Evolutionary conservation across 2,329 filamentous ascomycete species (phyloP), one percentile per base, ranked within the genome.

Genomic region (Drechslerella dactyloides): DNA sequence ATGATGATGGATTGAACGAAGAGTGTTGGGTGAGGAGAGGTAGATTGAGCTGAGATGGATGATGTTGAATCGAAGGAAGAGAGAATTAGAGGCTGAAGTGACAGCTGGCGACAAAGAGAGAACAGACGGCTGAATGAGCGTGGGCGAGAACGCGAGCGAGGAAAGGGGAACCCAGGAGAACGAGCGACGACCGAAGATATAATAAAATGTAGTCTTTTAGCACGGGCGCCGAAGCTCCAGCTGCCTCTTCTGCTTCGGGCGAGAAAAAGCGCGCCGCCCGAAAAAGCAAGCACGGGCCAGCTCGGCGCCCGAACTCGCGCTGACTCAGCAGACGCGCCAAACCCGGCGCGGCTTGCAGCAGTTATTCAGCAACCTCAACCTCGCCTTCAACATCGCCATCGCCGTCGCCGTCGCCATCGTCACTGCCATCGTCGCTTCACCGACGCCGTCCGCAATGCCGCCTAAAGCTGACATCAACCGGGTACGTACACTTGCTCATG

Each of bases 391-490:
- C 50, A 57, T 48, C 55, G 27, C 48, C 52, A n/a, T n/a, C n/a
- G n/a, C n/a, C 57, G 50, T 46, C 51, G 44, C 30, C 53, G 37
- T 69, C 52, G 24, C 33, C 58, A 50, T 52, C 55, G 30, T 40
- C 66, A 54, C 50, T 21, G 33, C 56, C 72, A 55, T 50, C 74
- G 24, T 27, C 8, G 3, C 51, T 40, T 42, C 51, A 46, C 15
- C 46, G 61, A 53, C 64, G 17, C 21, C 58, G 44, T 19, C 54
- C 52, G 61, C 59, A 37, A 76, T 76, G 75, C 74, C 75, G 27
- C 74, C 75, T 19, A 76, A 74, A 44, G 73, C 75, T 7, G 74
- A 76, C 63, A 76, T 76, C 54, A 77, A 77, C 73, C 59, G 68
- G 56, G 68, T 72, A 37, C n/a, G 60, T 51, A 23, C 17, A 17